A percentile compares a stretch with the other conserved stretches of the same genome.
These are phyloP conservation scores for Aureobasidium sp. DNA, from an alignment of 2,329 filamentous ascomycete genomes.

Conservation along the genomic window DNA sequence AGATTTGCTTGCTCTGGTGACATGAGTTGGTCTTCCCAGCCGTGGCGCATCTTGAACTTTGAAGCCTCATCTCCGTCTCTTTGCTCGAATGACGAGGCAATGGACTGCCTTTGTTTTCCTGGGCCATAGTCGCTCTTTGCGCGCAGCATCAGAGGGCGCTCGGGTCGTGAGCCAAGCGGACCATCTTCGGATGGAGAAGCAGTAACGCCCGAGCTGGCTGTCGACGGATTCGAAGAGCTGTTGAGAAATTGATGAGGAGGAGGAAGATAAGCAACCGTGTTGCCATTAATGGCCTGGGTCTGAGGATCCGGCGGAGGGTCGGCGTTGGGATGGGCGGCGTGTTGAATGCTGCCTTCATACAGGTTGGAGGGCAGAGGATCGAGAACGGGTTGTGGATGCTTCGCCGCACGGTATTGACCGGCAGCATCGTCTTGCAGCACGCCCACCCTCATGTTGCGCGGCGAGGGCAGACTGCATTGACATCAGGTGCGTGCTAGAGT, in stretches of 20 bases:
- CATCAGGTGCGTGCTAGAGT: neutral
- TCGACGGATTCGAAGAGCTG: neutral
- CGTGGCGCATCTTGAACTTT: constrained; percentile 56
- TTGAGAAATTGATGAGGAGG: constrained; percentile 6
- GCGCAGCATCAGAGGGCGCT: constrained; percentile 33
- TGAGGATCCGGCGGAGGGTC: neutral
- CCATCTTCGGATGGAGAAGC: constrained; percentile 1
- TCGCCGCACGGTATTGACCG: constrained; percentile 19
- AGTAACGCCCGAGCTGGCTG: neutral
- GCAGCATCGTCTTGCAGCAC: constrained; percentile 18
- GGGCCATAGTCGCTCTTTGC: constrained; percentile 47
- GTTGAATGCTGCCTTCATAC: constrained; percentile 11
- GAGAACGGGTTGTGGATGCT: constrained; percentile 22
- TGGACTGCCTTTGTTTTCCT: constrained; percentile 13
- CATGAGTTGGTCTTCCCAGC: constrained; percentile 86
- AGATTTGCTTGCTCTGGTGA: constrained; percentile 82
- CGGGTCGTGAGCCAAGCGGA: neutral
- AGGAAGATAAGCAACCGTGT: constrained; percentile 2
- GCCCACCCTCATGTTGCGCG: constrained; percentile 16
- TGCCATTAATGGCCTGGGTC: constrained; percentile 8
- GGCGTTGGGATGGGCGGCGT: neutral
- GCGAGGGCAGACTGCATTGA: constrained; percentile 9
- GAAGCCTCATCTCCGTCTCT: constrained; percentile 27
- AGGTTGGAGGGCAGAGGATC: constrained; percentile 13
- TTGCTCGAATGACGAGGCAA: constrained; percentile 17